These are phyloP conservation scores for Drechslerella dactyloides DNA, from an alignment of 2,329 filamentous ascomycete species.

Conservation along the genomic window DNA sequence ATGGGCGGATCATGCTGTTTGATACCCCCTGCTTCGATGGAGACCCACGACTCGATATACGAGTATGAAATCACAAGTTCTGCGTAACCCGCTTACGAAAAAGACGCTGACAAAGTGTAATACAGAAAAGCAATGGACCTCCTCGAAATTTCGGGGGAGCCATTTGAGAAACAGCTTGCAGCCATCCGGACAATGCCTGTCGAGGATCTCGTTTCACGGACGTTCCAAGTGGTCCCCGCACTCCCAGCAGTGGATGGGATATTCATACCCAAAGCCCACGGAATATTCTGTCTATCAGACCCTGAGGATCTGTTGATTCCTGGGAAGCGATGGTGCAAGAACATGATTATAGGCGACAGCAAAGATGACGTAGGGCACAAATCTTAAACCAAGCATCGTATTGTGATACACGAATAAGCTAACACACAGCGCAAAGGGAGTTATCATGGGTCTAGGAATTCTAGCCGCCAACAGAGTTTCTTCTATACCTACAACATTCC, in stretches of 20 bases:
- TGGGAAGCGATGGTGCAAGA: constrained; percentile 39
- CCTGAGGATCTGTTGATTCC: constrained; percentile 42
- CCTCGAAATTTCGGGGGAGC: constrained; percentile 21
- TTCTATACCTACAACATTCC: constrained; percentile 37
- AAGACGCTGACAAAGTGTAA: constrained; percentile 6
- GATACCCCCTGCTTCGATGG: constrained; percentile 36
- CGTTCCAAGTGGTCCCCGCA: constrained; percentile 36
- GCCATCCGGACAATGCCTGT: constrained; percentile 21
- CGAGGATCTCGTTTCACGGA: constrained; percentile 29
- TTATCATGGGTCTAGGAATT: constrained; percentile 40
- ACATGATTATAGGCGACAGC: constrained; percentile 34
- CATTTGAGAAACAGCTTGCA: constrained; percentile 34
- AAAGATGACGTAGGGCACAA: constrained; percentile 33
- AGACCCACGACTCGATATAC: constrained; percentile 40
- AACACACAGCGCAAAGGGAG: constrained; percentile 17
- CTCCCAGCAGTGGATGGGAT: constrained; percentile 35
- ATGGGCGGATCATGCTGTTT: constrained; percentile 45
- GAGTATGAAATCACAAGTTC: constrained; percentile 17
- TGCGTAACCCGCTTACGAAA: background rate
- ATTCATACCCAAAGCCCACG: constrained; percentile 39
- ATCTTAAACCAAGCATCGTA: background rate
- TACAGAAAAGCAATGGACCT: constrained; percentile 37
- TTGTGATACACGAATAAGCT: background rate
- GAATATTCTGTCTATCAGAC: constrained; percentile 40
- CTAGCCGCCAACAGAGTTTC: constrained; percentile 21